These are phyloP conservation scores for Kodamaea leandrae DNA, from an alignment of 805 yeast genomes.

Conservation along the genomic window DNA sequence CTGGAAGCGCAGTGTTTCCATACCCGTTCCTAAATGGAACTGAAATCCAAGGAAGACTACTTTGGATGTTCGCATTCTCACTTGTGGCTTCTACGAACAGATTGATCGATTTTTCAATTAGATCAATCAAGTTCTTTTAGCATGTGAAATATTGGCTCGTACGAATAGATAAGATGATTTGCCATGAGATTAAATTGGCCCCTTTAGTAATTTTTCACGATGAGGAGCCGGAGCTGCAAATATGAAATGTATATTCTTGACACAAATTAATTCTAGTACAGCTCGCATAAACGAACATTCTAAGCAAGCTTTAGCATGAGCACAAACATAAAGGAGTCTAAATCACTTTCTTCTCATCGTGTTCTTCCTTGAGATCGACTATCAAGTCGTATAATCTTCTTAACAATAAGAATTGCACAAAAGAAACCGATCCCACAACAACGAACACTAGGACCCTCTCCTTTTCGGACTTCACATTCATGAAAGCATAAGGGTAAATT, in stretches of 20 bases:
- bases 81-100: constrained; percentile 3
- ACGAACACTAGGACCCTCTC: constrained; percentile 49
- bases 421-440: constrained; percentile 37
- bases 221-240: too few species aligned
- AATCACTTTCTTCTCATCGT: constrained; percentile 3
- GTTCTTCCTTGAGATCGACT: constrained; percentile 11
- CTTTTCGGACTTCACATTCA: constrained; percentile 49
- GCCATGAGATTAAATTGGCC: too few species aligned
- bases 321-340: not conserved
- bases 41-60: constrained; percentile 5
- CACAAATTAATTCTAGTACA: too few species aligned
- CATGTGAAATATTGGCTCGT: too few species aligned
- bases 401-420: constrained; percentile 30
- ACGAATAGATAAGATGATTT: too few species aligned
- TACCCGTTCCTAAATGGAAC: constrained; percentile 18
- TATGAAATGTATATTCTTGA: too few species aligned
- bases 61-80: constrained; percentile 13
- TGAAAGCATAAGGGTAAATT: constrained; percentile 65
- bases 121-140: too few species aligned
- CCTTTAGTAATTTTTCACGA: too few species aligned
- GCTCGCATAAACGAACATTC: too few species aligned
- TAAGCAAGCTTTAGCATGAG: too few species aligned
- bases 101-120: not conserved
- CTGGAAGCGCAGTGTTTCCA: constrained; percentile 14
- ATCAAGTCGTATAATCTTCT: constrained; percentile 23